Evolutionary conservation across 1,139 yeast genomes (phyloP).

Genomic region (Debaryomycetaceae sp.): DNA sequence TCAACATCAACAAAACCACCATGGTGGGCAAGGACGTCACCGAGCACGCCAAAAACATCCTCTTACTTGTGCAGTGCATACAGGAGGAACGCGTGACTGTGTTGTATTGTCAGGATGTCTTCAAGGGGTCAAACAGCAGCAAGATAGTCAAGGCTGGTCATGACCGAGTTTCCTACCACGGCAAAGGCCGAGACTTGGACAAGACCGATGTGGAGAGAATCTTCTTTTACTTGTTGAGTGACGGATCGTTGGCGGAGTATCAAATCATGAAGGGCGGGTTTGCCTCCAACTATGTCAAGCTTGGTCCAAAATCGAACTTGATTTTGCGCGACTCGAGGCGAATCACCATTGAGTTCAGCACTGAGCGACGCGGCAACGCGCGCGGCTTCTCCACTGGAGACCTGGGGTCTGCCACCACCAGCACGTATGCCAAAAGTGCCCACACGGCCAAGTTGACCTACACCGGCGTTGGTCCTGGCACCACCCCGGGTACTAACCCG

Average conservation of each 20-base stretch:
- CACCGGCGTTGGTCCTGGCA: not conserved
- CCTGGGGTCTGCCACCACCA: not conserved
- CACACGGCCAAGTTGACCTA: not conserved
- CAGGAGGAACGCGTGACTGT: slow-evolving; percentile 66
- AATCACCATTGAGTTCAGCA: slow-evolving; percentile 34
- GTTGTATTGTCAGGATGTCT: slow-evolving; percentile 77
- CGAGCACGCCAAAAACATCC: slow-evolving; percentile 52
- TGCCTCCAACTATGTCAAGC: slow-evolving; percentile 67
- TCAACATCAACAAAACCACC: slow-evolving; percentile 36
- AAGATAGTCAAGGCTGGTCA: slow-evolving; percentile 64
- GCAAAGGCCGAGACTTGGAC: slow-evolving; percentile 59
- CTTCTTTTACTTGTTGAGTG: slow-evolving; percentile 69
- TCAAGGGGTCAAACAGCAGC: slow-evolving; percentile 66
- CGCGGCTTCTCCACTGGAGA: not conserved
- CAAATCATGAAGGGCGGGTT: slow-evolving; percentile 71
- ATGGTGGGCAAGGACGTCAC: slow-evolving; percentile 69
- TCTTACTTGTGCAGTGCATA: slow-evolving; percentile 53
- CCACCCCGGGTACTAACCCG: not conserved
- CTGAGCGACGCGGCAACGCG: slow-evolving; percentile 5
- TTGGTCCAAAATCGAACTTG: slow-evolving; percentile 50
- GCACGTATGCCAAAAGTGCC: not conserved
- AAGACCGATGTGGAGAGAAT: slow-evolving; percentile 75
- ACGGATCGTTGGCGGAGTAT: slow-evolving; percentile 67
- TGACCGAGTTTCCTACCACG: slow-evolving; percentile 57
- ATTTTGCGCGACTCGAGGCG: slow-evolving; percentile 42